Conservation (phyloP, 345 rosid genomes). For the Clarkia xantiana region DNA sequence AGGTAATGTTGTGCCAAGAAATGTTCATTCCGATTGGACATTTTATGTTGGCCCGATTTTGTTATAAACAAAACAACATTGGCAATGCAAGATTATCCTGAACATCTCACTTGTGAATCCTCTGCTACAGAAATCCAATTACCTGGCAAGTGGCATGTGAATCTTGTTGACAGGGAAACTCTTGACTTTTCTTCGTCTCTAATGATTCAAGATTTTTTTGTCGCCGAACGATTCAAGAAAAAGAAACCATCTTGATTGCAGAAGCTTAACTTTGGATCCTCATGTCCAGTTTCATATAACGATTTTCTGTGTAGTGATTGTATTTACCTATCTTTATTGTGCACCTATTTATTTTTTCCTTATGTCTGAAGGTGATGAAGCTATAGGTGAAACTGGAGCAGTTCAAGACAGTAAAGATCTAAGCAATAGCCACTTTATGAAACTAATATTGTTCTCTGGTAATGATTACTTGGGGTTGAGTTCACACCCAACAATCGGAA, state of each 20-base stretch:
- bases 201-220: too few species aligned
- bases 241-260: neutral
- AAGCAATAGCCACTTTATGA: conserved; percentile 25
- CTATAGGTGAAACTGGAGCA: conserved; percentile 16
- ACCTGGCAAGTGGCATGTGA: too few species aligned
- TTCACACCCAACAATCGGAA: conserved; percentile 70
- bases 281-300: neutral
- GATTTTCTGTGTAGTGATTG: neutral
- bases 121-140: too few species aligned
- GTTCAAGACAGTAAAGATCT: conserved; percentile 7
- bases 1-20: too few species aligned
- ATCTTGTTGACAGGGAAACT: too few species aligned
- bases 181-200: too few species aligned
- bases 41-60: too few species aligned
- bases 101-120: too few species aligned
- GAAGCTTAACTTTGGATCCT: neutral
- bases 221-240: neutral
- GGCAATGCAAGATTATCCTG: too few species aligned
- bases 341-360: neutral
- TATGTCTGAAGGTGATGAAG: conserved; percentile 45
- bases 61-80: too few species aligned
- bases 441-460: conserved; percentile 75
- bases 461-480: conserved; percentile 94
- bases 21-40: too few species aligned
- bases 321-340: neutral